These are phyloP conservation scores for Serendipita vermifera DNA, from an alignment of 768 basidiomycete species.

Conservation along the genomic window DNA sequence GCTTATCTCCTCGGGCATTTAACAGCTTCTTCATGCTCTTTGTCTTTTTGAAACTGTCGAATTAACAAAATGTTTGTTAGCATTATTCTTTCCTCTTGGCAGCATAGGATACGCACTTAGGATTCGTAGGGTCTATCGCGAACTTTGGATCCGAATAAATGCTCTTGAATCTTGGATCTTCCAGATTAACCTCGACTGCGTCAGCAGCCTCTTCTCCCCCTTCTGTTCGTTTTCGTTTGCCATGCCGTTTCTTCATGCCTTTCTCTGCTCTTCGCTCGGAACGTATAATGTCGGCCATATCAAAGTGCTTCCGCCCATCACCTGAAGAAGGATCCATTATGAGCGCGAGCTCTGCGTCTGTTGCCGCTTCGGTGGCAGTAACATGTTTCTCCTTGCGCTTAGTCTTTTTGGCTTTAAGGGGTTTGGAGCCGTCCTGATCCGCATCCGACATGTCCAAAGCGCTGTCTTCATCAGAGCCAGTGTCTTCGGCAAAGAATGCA, in stretches of 20 bases:
- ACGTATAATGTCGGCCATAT: slow-evolving; percentile 78
- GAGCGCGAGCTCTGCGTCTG: slow-evolving; percentile 52
- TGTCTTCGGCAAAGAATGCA: slow-evolving; percentile 62
- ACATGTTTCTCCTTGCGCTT: slow-evolving; percentile 16
- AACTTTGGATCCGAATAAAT: slow-evolving; percentile 83
- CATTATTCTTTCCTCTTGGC: background rate
- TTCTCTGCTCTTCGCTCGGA: slow-evolving; percentile 53
- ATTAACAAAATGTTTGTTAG: slow-evolving; percentile 3
- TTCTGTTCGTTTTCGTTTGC: slow-evolving; percentile 30
- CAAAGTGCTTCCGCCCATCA: slow-evolving; percentile 62
- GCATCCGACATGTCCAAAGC: slow-evolving; percentile 17
- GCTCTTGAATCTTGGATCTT: slow-evolving; percentile 77
- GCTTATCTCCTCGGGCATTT: no score
- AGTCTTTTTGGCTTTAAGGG: slow-evolving; percentile 19
- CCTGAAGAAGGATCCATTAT: slow-evolving; percentile 33
- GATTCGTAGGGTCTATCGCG: slow-evolving; percentile 92
- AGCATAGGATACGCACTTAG: slow-evolving; percentile 51
- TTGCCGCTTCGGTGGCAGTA: slow-evolving; percentile 22
- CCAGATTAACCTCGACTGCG: slow-evolving; percentile 63
- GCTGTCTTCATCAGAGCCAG: slow-evolving; percentile 26
- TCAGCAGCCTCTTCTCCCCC: slow-evolving; percentile 32
- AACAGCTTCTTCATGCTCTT: slow-evolving; percentile 78
- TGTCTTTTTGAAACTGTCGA: slow-evolving; percentile 75
- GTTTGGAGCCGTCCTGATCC: slow-evolving; percentile 15
- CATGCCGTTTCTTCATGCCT: slow-evolving; percentile 32